Evolutionary conservation across 495 filamentous ascomycete species (phyloP), one percentile per base, ranked within the genome.

Genomic region (Diplogelasinospora grovesii): DNA sequence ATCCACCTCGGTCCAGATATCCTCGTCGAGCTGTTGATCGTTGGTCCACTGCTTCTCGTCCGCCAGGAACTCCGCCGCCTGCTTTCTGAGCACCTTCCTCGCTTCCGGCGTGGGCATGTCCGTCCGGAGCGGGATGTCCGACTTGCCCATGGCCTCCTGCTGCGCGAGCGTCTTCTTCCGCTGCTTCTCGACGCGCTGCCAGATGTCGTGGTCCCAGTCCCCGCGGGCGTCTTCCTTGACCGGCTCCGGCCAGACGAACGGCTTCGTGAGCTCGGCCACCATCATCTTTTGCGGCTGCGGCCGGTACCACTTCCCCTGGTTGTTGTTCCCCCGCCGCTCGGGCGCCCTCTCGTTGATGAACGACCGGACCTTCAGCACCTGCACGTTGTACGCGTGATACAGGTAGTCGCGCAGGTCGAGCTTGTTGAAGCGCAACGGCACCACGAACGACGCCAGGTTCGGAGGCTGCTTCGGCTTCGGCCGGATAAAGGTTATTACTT

Each of bases 341-440:
- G 85, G 69, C 34, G 71, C 74, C 50, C 74, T 70, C 56, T 84
- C 77, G 60, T 85, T 75, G 59, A 96, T 71, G 53, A 79, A 93
- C 44, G 83, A 87, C 21, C 89, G 82, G 43, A 96, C 75, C 24
- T 61, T 64, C n/a, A 77, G 56, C 24, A 78, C 75, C 33, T 72
- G 61, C 39, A 92, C 77, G 34, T 73, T 69, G 64, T 96, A 95
- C 14, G 62, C 72, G 54, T 87, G 70, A 52, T 76, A 75, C 33
- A 96, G 81, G 68, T 94, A 96, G 71, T 93, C 86, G 57, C 84
- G 82, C 19, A 95, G 61, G 63, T 95, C 89, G 49, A 94, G 78
- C 66, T 96, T 95, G 75, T 84, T 88, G 71, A 93, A 83, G 46
- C 74, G 78, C 53, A 95, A 74, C 11, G 89, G 89, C 29, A 94